Evolutionary conservation across 1,284 basidiomycete species (phyloP), one percentile per base, ranked within the genome.

Genomic region (Tylopilus sp.): DNA sequence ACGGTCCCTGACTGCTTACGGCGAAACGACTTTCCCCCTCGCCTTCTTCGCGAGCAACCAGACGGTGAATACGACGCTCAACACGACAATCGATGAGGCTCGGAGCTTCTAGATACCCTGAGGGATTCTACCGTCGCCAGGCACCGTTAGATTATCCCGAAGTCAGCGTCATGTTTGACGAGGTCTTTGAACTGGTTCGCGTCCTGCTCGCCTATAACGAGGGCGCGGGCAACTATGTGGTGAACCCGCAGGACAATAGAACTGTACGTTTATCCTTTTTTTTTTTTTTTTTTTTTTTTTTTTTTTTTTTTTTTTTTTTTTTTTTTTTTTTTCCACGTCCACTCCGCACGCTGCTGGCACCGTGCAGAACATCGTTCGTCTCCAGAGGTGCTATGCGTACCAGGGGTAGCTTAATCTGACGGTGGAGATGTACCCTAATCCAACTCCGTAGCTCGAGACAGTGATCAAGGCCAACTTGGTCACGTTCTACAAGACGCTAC

Each of bases 11-110:
- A 50, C 49, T 0, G 59, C 56, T 3, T 58, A 65, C 15, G 51
- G 49, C 6, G 64, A 63, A 41, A 49, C 61, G 6, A 50, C 42
- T 0, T 62, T 67, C 12, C 63, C 61, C 1, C 49, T 67, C 7
- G 60, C 59, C 4, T 65, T 67, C 42, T 65, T 66, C 34, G 52
- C 52, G 19, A 64, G 52, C 46, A 56, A 64, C 42, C 63, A 65
- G 44, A 65, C 57, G 1, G 35, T 1, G 16, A 46, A 62, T 41
- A 52, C 59, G 40, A 59, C 51, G 9, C 3, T 50, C 1, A 48
- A 44, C 8, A 26, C 6, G 3, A 58, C 59, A 8, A 3, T 65
- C 4, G 46, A 49, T 7, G 1, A 51, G 0, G 63, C 60, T 3
- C 44, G 50, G 30, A 55, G 49, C 31, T 64, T 65, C 47, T 61